Evolutionary conservation across 2,329 filamentous ascomycete species (phyloP).

Genomic region (Neopestalotiopsis sp.): DNA sequence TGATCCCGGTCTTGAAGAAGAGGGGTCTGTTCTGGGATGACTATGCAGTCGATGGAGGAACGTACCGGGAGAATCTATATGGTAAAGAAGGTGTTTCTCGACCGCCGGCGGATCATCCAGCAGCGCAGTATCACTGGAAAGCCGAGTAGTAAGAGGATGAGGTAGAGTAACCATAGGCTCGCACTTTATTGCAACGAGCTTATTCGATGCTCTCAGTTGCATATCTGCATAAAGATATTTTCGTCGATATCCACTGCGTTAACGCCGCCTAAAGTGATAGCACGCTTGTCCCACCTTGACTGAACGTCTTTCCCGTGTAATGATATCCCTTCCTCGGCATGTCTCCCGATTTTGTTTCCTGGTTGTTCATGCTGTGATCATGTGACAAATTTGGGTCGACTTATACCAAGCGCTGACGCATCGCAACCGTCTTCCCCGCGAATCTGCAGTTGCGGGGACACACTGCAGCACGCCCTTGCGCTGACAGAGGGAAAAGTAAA

Average conservation of each 20-base stretch:
- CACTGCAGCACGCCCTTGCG: neutral
- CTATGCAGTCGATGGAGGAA: slow-evolving; percentile 15
- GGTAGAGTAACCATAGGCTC: neutral
- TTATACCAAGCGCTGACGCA: neutral
- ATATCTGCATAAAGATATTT: neutral
- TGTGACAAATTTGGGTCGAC: too few relatives aligned
- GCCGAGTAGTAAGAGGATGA: neutral
- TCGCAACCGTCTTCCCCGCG: neutral
- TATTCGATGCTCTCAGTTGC: neutral
- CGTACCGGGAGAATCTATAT: slow-evolving; percentile 15
- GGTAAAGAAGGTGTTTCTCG: slow-evolving; percentile 6
- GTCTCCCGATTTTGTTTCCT: too few relatives aligned
- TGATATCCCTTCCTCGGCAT: too few relatives aligned
- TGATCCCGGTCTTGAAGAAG: slow-evolving; percentile 6
- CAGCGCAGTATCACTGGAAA: slow-evolving; percentile 15
- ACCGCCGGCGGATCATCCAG: slow-evolving; percentile 12
- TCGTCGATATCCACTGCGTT: too few relatives aligned
- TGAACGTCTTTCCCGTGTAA: too few relatives aligned
- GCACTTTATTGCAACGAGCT: neutral
- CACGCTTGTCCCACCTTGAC: too few relatives aligned
- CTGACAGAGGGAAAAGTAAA: neutral
- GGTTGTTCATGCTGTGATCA: too few relatives aligned
- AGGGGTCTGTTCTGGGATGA: slow-evolving; percentile 15
- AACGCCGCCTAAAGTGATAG: too few relatives aligned
- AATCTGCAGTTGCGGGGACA: neutral